Evolutionary conservation across 192 early-diverging fungal genomes (phyloP).

Genomic region (Rhizoclosmatium globosum): DNA sequence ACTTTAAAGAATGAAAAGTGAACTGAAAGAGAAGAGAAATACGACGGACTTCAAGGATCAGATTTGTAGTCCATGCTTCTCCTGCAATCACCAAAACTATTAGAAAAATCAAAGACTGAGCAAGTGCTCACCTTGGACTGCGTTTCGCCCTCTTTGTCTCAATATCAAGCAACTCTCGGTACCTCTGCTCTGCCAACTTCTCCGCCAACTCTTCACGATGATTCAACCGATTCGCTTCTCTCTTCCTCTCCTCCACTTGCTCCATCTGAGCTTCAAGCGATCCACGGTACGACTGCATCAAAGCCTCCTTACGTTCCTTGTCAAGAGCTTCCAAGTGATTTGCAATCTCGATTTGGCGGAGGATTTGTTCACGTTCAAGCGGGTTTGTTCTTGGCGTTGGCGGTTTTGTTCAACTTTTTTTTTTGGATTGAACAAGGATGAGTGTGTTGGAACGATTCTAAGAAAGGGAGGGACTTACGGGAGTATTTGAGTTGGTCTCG

Average conservation of each 20-base stretch:
- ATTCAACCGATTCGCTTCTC: constrained; percentile 24
- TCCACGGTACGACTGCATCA: constrained; percentile 35
- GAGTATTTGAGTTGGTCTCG: constrained; percentile 53
- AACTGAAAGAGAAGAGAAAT: no score
- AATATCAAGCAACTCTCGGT: constrained; percentile 37
- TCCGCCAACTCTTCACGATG: constrained; percentile 32
- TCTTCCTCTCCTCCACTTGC: constrained; percentile 36
- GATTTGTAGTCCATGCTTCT: no score
- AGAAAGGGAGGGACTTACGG: constrained; percentile 43
- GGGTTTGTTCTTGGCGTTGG: constrained; percentile 38
- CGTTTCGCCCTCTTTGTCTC: constrained; percentile 36
- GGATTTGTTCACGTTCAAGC: constrained; percentile 46
- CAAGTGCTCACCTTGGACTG: no score
- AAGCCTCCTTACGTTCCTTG: constrained; percentile 26
- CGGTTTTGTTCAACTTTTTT: constrained; percentile 40
- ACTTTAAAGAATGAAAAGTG: no score
- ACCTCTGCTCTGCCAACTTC: constrained; percentile 42
- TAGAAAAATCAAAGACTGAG: no score
- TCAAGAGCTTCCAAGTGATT: constrained; percentile 42
- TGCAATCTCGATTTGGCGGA: constrained; percentile 43
- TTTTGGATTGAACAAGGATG: background rate
- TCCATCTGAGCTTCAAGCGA: constrained; percentile 52
- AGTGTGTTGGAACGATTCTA: no score
- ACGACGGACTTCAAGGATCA: no score
- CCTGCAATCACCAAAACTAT: no score